Evolutionary conservation across 768 basidiomycete genomes (phyloP).

Genomic region (Mycena crocata): DNA sequence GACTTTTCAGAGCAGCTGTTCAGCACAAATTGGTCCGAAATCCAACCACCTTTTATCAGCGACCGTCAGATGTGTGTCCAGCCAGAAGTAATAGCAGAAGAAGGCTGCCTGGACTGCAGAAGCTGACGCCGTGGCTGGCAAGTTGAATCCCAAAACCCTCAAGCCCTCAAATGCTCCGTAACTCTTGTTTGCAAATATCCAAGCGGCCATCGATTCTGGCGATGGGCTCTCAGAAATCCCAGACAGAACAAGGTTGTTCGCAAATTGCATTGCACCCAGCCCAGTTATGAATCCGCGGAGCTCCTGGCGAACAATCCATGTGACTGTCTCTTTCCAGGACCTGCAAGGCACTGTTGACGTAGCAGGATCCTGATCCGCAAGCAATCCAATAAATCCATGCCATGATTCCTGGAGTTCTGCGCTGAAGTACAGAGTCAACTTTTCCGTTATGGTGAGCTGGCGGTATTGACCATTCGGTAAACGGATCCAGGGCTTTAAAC

Average conservation of each 20-base stretch:
- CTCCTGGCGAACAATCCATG: constrained; percentile 2
- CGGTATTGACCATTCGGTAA: too few species aligned
- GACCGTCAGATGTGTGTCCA: background rate
- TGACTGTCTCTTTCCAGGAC: constrained; percentile 4
- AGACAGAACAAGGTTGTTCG: constrained; percentile 26
- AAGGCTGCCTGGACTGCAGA: constrained; percentile 15
- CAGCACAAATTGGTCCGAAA: constrained; percentile 21
- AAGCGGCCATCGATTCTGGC: constrained; percentile 7
- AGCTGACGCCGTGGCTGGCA: background rate
- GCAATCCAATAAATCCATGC: background rate
- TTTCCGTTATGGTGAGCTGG: constrained; percentile 10
- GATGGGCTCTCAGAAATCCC: constrained; percentile 14
- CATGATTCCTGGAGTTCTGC: background rate
- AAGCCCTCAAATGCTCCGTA: constrained; percentile 28
- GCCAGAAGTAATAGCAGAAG: constrained; percentile 14
- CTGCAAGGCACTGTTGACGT: background rate
- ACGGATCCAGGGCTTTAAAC: background rate
- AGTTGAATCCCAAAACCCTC: constrained; percentile 12
- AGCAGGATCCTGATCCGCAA: constrained; percentile 15
- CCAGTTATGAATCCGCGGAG: constrained; percentile 23
- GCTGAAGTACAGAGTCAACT: constrained; percentile 3
- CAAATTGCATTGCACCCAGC: constrained; percentile 30
- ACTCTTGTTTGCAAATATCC: constrained; percentile 20
- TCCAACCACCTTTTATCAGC: constrained; percentile 13
- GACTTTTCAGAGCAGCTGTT: constrained; percentile 34